Conservation (phyloP, 1,284 basidiomycete genomes). For the Ustilago vetiveriae region DNA sequence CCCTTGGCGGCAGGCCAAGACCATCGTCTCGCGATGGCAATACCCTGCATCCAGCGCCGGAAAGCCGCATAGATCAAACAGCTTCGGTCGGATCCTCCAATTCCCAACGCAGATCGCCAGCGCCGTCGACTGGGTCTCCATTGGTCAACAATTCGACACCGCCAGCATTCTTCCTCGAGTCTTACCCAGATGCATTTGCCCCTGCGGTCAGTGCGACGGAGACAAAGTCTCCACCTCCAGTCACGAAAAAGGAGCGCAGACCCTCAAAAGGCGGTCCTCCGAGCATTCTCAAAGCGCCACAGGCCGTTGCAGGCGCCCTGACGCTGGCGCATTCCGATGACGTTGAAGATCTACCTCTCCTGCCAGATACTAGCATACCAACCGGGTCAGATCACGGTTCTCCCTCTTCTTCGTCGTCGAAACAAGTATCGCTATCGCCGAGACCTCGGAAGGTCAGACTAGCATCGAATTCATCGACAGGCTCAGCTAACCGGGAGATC, state of each 20-base stretch:
- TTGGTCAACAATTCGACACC: conserved; percentile 16
- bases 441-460: background rate
- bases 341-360: conserved; percentile 5
- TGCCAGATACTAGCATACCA: conserved; percentile 17
- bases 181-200: conserved; percentile 34
- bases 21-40: conserved; percentile 8
- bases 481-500: background rate
- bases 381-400: conserved; percentile 27
- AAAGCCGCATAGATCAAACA: background rate
- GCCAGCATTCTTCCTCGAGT: conserved; percentile 50
- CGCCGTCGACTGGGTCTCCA: too few relatives aligned
- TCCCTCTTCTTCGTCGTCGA: conserved; percentile 16
- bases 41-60: background rate
- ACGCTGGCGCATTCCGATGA: conserved; percentile 18
- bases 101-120: background rate
- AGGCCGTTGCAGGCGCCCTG: conserved; percentile 22
- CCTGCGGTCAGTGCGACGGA: background rate
- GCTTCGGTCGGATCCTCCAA: too few relatives aligned
- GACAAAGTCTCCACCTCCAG: background rate
- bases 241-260: conserved; percentile 11
- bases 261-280: conserved; percentile 11
- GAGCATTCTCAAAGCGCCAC: conserved; percentile 25
- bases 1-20: conserved; percentile 34
- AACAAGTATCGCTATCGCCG: conserved; percentile 21
- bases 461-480: background rate